These are phyloP conservation scores for Arxiozyma telluris DNA, from an alignment of 1,139 yeast species.

Conservation along the genomic window DNA sequence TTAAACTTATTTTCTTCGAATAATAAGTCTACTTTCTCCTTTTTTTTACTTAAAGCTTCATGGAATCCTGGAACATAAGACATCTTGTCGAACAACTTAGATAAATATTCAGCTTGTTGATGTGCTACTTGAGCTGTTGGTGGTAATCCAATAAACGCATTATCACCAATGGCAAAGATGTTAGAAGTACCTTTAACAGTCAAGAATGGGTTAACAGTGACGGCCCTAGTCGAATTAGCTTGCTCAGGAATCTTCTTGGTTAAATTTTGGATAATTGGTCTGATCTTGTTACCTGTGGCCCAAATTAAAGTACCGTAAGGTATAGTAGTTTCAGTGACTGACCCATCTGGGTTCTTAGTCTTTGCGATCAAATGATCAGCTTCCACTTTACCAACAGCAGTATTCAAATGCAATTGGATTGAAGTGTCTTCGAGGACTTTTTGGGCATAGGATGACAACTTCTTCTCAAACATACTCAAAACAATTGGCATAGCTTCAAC, in stretches of 20 bases:
- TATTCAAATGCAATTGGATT: constrained; percentile 70
- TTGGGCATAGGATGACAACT: constrained; percentile 80
- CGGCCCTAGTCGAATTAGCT: constrained; percentile 78
- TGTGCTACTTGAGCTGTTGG: constrained; percentile 98
- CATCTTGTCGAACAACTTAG: constrained; percentile 62
- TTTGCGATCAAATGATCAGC: constrained; percentile 61
- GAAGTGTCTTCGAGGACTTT: constrained; percentile 67
- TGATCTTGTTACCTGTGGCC: constrained; percentile 96
- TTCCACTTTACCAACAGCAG: constrained; percentile 82
- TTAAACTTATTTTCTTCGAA: constrained; percentile 42
- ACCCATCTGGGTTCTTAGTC: constrained; percentile 56
- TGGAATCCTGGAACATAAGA: constrained; percentile 62
- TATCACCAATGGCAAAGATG: constrained; percentile 88
- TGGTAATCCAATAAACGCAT: constrained; percentile 78
- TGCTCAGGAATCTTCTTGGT: constrained; percentile 75
- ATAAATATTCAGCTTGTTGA: constrained; percentile 85
- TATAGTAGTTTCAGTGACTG: constrained; percentile 45
- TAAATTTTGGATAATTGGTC: constrained; percentile 64
- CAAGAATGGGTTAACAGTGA: constrained; percentile 70
- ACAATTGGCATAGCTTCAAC: constrained; percentile 90
- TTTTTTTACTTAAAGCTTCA: constrained; percentile 31
- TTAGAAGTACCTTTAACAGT: constrained; percentile 78
- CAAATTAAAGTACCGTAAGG: constrained; percentile 93
- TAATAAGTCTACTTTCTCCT: constrained; percentile 35
- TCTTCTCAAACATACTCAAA: constrained; percentile 76